These are phyloP conservation scores for Eucalyptus rudis DNA, from an alignment of 345 rosid genomes.

Conservation along the genomic window DNA sequence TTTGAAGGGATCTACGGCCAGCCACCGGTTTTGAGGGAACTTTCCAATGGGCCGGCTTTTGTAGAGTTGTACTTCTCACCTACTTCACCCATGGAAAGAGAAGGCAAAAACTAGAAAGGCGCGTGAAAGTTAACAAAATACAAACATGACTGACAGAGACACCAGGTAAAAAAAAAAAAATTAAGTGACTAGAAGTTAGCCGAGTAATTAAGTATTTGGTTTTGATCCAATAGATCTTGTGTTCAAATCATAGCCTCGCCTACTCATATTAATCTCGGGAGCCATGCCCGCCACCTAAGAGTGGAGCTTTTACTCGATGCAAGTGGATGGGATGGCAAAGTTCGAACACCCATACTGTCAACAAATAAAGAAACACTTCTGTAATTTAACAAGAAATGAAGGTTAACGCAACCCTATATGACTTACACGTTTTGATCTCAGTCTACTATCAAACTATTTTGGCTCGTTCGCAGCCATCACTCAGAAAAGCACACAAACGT, in stretches of 20 bases:
- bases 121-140: neutral
- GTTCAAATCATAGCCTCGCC: neutral
- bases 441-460: too few relatives aligned
- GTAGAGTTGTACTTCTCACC: neutral
- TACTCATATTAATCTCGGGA: neutral
- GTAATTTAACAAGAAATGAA: neutral
- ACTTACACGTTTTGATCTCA: neutral
- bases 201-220: neutral
- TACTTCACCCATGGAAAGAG: neutral
- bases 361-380: neutral
- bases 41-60: neutral
- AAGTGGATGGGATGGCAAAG: neutral
- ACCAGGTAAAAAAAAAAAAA: neutral
- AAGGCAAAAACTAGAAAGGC: neutral
- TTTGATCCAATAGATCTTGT: neutral
- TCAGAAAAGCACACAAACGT: neutral
- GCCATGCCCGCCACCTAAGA: rapidly evolving
- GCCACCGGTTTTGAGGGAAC: neutral
- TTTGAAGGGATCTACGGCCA: neutral
- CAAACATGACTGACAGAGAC: neutral
- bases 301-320: neutral
- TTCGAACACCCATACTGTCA: neutral
- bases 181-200: neutral
- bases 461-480: neutral
- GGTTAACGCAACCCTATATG: neutral